phyloP scores from a whole-genome alignment of 164 flowering plant genomes.

The Vitis cinerea region DNA sequence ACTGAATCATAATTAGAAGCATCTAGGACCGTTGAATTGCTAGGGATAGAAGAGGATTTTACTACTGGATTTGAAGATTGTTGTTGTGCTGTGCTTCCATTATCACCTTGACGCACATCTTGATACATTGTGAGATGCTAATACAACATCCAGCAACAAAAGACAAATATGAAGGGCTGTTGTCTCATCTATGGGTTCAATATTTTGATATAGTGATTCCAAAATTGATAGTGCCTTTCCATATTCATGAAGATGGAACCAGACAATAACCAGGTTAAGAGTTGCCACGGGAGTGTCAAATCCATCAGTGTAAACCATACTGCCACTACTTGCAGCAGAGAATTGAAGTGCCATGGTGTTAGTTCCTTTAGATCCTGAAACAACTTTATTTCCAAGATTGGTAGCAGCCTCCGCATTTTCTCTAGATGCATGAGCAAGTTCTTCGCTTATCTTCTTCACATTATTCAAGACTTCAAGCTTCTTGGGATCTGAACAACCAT shows the following conservation, averaged over 20 bases:
- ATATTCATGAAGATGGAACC: conserved; percentile 83
- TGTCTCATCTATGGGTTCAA: conserved; percentile 85
- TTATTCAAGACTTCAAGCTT: conserved; percentile 66
- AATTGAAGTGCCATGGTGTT: conserved; percentile 23
- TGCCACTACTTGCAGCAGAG: conserved; percentile 32
- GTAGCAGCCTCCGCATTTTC: conserved; percentile 51
- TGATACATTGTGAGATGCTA: conserved; percentile 63
- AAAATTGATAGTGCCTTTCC: conserved; percentile 65
- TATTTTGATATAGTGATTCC: conserved; percentile 79
- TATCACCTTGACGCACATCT: conserved; percentile 70
- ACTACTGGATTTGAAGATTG: conserved; percentile 40
- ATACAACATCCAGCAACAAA: conserved; percentile 75
- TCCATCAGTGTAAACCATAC: conserved; percentile 51
- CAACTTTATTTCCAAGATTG: conserved; percentile 38
- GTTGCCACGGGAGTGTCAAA: conserved; percentile 70
- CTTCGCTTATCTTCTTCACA: conserved; percentile 64
- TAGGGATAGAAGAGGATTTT: conserved; percentile 49
- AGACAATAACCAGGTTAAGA: conserved; percentile 67
- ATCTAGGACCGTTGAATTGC: conserved; percentile 43
- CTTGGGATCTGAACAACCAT: conserved; percentile 79
- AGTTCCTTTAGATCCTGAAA: conserved; percentile 46
- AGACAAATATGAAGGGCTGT: conserved; percentile 82
- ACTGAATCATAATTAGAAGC: conserved; percentile 42
- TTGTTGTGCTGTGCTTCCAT: conserved; percentile 46
- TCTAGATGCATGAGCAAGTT: conserved; percentile 59